A percentile compares a stretch with the other conserved stretches of the same genome.
Conservation (phyloP, 225 moss, liverwort and hornwort genomes). For the Sphagnum tenellum region DNA sequence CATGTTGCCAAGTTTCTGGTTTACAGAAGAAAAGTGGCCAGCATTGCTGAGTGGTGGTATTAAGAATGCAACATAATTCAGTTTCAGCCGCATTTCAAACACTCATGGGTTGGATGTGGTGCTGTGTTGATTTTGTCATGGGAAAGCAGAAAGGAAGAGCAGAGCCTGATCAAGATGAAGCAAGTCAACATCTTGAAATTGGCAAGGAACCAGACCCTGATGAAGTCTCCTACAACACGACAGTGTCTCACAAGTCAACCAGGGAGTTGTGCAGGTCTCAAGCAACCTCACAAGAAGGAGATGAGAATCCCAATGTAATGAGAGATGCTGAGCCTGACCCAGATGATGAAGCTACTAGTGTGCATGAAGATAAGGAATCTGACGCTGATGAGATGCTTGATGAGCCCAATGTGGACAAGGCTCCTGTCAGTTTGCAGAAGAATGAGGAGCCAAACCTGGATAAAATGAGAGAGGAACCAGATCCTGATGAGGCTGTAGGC, state of each 20-base stretch:
- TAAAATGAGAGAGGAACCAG: constrained; percentile 6
- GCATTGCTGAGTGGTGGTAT: background rate
- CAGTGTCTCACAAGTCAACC: too few species aligned
- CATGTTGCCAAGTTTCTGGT: background rate
- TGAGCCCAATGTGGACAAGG: constrained; percentile 21
- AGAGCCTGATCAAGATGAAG: constrained; percentile 19
- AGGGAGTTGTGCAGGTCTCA: too few species aligned
- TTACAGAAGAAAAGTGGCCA: background rate
- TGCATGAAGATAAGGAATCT: constrained; percentile 10
- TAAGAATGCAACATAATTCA: background rate
- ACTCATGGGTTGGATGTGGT: too few species aligned
- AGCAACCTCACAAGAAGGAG: too few species aligned
- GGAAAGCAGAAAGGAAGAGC: background rate
- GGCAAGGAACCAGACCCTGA: constrained; percentile 25
- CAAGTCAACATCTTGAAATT: background rate
- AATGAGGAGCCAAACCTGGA: constrained; percentile 17
- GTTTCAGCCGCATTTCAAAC: too few species aligned
- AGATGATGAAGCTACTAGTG: constrained; percentile 15
- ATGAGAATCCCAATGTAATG: too few species aligned
- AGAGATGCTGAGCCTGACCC: constrained; percentile 12
- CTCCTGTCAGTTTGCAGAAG: background rate
- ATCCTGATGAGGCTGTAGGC: constrained; percentile 23
- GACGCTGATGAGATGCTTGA: constrained; percentile 30
- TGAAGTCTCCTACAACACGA: constrained; percentile 7
- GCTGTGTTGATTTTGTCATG: too few species aligned